Percentiles rank a stretch among this genome's conserved stretches.
Evolutionary conservation across 2,329 filamentous ascomycete species (phyloP).

Genomic region (Tolypocladium ovalisporum): DNA sequence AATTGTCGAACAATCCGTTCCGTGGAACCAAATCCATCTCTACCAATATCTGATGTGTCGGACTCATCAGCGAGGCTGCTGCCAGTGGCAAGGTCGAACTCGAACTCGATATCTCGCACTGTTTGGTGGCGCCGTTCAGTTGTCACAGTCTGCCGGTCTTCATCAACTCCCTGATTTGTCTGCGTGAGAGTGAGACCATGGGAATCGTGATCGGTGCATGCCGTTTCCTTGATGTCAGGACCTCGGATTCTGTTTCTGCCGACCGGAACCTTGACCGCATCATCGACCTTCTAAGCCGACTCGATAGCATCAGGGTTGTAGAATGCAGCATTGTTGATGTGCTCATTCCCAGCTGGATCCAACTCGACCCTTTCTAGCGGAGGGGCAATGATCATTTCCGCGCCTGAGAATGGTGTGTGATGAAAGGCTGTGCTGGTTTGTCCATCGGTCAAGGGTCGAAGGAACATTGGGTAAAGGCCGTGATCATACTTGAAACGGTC

Average conservation of each 20-base stretch:
- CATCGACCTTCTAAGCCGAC: constrained; percentile 29
- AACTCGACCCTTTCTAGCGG: not conserved
- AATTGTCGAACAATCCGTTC: not conserved
- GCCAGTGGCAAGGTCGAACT: constrained; percentile 18
- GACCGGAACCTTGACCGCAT: constrained; percentile 25
- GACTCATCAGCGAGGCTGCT: constrained; percentile 36
- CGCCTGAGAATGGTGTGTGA: constrained; percentile 12
- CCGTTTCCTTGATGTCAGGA: not conserved
- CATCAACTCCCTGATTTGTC: constrained; percentile 9
- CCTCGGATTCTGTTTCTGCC: constrained; percentile 5
- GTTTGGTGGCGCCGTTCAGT: constrained; percentile 16
- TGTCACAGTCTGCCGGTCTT: constrained; percentile 26
- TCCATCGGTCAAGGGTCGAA: constrained; percentile 27
- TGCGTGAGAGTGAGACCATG: constrained; percentile 7
- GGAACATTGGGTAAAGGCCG: constrained; percentile 23
- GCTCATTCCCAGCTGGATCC: not conserved
- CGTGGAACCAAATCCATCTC: not conserved
- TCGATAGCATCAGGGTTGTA: constrained; percentile 25
- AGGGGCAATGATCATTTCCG: constrained; percentile 1
- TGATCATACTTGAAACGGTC: constrained; percentile 38
- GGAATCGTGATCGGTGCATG: not conserved
- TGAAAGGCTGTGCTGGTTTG: constrained; percentile 31
- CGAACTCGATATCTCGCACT: constrained; percentile 11
- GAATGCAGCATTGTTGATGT: constrained; percentile 14
- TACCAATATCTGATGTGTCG: constrained; percentile 16